Evolutionary conservation across 768 basidiomycete genomes (phyloP), one percentile per base, ranked within the genome.

Genomic region (Sarcomyxa edulis): DNA sequence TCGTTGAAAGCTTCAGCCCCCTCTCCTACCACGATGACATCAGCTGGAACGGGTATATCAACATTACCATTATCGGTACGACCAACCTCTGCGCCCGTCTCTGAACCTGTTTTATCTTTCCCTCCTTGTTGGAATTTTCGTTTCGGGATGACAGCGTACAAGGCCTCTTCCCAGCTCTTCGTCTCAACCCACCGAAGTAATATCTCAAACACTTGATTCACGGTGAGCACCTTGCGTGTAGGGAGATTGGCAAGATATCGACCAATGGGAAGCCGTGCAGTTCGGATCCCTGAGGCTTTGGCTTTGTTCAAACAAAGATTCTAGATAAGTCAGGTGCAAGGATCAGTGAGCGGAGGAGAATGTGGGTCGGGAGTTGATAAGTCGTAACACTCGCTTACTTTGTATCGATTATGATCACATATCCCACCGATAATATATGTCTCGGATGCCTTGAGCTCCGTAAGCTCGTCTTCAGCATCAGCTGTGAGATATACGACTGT

Each of bases 191-290:
- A 98, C 48, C 82, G 78, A 14, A 93, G 60, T 40, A 99, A 68
- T 48, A 98, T 96, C 59, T 95, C 91, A 54, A 94, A 88, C 19
- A 86, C 84, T 63, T 97, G 96, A 60, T 99, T 98, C 38, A 99
- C 93, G 1, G 96, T 99, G 46, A 99, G 69, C 22, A 99, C 92
- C 53, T 97, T 98, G 45, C 96, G 81, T 7, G 94, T 93, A 22
- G 83, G 74, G 41, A 99, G 68, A 33, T 84, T 74, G 30, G 83
- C 72, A 24, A 98, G 67, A 57, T 89, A 96, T 39, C 81, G 83
- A n/a, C 92, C 89, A 39, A 99, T 98, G 3, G 96, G 96, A 39
- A 99, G 76, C 35, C 88, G 82, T 4, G 93, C 96, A 27, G 91
- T 85, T 29, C 82, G 76, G 39, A 98, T 74, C 4, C 75, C 76